Percentiles rank a stretch among this genome's conserved stretches.
Evolutionary conservation across 1,139 yeast species (phyloP).

Genomic region (Yamadazyma songkhlaensis): DNA sequence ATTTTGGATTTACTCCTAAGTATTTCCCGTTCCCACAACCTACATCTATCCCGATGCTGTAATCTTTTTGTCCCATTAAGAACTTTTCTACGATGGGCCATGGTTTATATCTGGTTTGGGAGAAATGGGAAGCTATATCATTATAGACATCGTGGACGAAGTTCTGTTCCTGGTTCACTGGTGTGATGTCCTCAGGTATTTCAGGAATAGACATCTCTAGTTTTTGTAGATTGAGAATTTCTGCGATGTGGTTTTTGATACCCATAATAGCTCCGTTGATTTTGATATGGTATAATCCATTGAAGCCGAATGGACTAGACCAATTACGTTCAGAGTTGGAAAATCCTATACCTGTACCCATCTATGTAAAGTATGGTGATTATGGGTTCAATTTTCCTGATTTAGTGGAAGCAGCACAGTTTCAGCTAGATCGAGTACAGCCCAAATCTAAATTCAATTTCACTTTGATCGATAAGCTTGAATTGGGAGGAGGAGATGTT

Average conservation of each 20-base stretch:
- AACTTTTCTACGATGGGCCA: slow-evolving; percentile 94
- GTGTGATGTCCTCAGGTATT: slow-evolving; percentile 34
- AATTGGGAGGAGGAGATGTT: background rate
- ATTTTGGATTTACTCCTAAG: slow-evolving; percentile 61
- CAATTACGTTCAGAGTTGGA: background rate
- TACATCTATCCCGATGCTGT: slow-evolving; percentile 59
- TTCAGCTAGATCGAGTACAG: slow-evolving; percentile 29
- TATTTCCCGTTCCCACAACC: slow-evolving; percentile 99
- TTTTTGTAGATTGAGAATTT: background rate
- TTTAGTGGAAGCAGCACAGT: slow-evolving; percentile 38
- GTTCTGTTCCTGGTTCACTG: slow-evolving; percentile 63
- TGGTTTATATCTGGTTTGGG: slow-evolving; percentile 91
- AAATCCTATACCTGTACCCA: slow-evolving; percentile 19
- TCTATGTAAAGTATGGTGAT: slow-evolving; percentile 34
- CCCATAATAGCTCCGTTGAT: slow-evolving; percentile 6
- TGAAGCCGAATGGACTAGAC: background rate
- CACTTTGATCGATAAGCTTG: slow-evolving; percentile 3
- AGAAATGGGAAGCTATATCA: slow-evolving; percentile 88
- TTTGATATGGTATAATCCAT: background rate
- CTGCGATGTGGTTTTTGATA: slow-evolving; percentile 7
- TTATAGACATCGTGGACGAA: slow-evolving; percentile 90
- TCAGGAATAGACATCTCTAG: slow-evolving; percentile 31
- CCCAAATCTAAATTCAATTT: slow-evolving; percentile 1
- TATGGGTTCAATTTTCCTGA: slow-evolving; percentile 47
- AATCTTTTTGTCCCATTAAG: slow-evolving; percentile 34